Percentiles rank a stretch among this genome's conserved stretches.
phyloP scores from a whole-genome alignment of 495 filamentous ascomycete genomes.

The Cryomyces antarcticus region DNA sequence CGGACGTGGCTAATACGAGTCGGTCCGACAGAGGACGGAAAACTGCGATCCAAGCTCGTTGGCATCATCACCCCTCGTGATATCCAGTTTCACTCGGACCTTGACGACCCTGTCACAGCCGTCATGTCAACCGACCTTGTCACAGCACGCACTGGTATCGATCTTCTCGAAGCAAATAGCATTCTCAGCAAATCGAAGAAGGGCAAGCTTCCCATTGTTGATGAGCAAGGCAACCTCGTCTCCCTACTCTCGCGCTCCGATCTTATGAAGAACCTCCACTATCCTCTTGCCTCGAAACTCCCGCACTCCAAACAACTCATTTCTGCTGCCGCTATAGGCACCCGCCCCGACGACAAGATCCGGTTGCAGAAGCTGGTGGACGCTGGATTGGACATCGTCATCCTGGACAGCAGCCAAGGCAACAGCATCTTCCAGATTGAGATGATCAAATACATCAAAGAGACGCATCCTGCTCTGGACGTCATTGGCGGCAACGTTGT shows the following conservation, averaged over 20 bases:
- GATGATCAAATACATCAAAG: constrained; percentile 92
- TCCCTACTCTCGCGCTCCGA: constrained; percentile 93
- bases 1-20: neutral
- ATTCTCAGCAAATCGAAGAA: constrained; percentile 94
- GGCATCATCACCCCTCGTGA: constrained; percentile 96
- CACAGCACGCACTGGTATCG: constrained; percentile 72
- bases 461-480: constrained; percentile 63
- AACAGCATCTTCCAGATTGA: constrained; percentile 94
- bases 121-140: constrained; percentile 94
- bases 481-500: constrained; percentile 98
- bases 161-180: constrained; percentile 70
- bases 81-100: constrained; percentile 73
- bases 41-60: constrained; percentile 79
- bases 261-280: constrained; percentile 97
- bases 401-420: constrained; percentile 89
- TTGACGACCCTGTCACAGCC: constrained; percentile 51
- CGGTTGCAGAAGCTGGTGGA: constrained; percentile 78
- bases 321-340: constrained; percentile 85
- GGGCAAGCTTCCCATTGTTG: constrained; percentile 95
- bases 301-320: constrained; percentile 96
- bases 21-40: constrained; percentile 53
- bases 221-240: constrained; percentile 65
- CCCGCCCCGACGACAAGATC: constrained; percentile 72
- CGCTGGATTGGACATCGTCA: constrained; percentile 84
- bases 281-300: constrained; percentile 89